Evolutionary conservation across 208 protist genomes (phyloP).

Genomic region (Lotmaria passim): DNA sequence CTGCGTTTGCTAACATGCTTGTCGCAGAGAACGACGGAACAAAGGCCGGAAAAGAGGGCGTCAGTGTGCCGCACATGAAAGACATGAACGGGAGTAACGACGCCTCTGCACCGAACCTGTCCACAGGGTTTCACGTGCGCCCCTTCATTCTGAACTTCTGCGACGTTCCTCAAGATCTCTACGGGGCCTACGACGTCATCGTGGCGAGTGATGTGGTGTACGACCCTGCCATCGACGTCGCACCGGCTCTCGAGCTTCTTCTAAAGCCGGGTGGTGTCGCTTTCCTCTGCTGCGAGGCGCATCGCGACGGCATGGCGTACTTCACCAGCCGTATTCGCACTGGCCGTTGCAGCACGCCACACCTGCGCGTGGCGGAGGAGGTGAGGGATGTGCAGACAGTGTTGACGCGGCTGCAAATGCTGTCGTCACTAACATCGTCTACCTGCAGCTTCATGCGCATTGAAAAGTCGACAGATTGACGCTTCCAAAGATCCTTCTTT

Average conservation of each 20-base stretch:
- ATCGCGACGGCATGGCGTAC: conserved; percentile 57
- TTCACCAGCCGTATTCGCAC: conserved; percentile 37
- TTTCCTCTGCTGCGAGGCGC: conserved; percentile 64
- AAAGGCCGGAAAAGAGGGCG: too few species aligned
- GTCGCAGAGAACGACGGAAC: neutral
- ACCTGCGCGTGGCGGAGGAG: conserved; percentile 37
- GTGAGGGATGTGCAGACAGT: conserved; percentile 32
- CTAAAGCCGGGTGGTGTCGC: conserved; percentile 51
- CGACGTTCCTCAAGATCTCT: conserved; percentile 24
- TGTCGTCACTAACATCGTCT: conserved; percentile 28
- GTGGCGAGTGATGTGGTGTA: conserved; percentile 70
- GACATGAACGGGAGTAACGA: neutral
- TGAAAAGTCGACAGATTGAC: neutral
- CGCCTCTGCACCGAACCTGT: neutral
- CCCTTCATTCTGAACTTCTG: conserved; percentile 48
- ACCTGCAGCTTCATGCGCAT: conserved; percentile 50
- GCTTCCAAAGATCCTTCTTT: too few species aligned
- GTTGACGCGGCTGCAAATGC: conserved; percentile 38
- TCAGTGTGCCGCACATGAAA: neutral
- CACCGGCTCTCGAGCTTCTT: conserved; percentile 42
- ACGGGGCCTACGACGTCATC: conserved; percentile 47
- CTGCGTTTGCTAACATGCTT: conserved; percentile 8
- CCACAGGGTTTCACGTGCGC: neutral
- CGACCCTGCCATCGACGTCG: conserved; percentile 56
- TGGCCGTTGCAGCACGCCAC: conserved; percentile 17